Percentiles rank a stretch among this genome's conserved stretches.
Evolutionary conservation across 106 monocot genomes (phyloP).

Genomic region (Alisma plantagoaquatica): DNA sequence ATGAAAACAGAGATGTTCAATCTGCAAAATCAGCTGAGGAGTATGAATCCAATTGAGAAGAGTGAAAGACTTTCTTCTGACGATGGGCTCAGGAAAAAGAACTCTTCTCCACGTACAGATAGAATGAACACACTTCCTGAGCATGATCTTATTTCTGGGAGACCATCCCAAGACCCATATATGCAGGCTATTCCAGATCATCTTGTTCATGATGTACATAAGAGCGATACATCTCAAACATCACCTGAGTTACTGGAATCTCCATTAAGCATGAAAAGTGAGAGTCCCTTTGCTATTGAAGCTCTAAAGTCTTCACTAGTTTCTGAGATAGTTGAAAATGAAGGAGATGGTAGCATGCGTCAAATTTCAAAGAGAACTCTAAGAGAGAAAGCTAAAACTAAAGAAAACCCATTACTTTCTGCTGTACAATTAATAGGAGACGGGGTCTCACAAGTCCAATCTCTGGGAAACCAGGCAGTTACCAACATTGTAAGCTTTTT

Average conservation of each 20-base stretch:
- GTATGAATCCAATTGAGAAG: constrained; percentile 35
- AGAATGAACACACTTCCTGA: constrained; percentile 9
- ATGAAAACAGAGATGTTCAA: constrained; percentile 98
- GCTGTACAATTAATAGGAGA: constrained; percentile 92
- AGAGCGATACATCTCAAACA: constrained; percentile 15
- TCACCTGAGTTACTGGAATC: constrained; percentile 29
- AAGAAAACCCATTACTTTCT: constrained; percentile 76
- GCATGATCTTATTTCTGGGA: constrained; percentile 14
- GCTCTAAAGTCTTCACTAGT: constrained; percentile 28
- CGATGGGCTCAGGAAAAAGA: constrained; percentile 37
- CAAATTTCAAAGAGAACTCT: constrained; percentile 13
- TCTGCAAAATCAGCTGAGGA: constrained; percentile 71
- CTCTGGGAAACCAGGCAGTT: constrained; percentile 90
- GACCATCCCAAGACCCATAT: constrained; percentile 12
- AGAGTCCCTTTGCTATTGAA: constrained; percentile 27
- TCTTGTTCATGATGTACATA: constrained; percentile 18
- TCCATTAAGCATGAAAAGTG: constrained; percentile 31
- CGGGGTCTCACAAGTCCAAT: constrained; percentile 97
- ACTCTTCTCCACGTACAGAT: constrained; percentile 11
- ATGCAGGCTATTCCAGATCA: constrained; percentile 29
- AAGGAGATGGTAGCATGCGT: constrained; percentile 18
- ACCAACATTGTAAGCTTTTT: constrained; percentile 93
- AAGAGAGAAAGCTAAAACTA: constrained; percentile 28
- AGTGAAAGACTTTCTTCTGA: constrained; percentile 23
- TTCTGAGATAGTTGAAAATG: constrained; percentile 60